Conservation (phyloP, 768 basidiomycete species). For the Roridomyces roridus region DNA sequence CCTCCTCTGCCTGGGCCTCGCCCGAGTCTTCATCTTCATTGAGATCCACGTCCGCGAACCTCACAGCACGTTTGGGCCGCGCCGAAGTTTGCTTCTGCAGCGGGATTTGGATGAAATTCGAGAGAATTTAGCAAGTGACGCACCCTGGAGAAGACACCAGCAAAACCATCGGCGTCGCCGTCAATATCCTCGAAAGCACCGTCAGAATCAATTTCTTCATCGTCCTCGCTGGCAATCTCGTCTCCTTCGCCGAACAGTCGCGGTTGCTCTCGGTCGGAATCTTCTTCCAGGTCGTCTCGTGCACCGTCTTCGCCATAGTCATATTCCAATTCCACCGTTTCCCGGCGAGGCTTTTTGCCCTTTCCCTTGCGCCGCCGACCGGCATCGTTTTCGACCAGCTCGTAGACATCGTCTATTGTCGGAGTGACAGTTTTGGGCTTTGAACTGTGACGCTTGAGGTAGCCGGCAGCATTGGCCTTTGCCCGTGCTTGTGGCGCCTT, state of each 20-base stretch:
- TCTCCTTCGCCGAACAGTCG: constrained; percentile 62
- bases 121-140: constrained; percentile 20
- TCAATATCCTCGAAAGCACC: constrained; percentile 76
- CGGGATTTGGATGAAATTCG: constrained; percentile 8
- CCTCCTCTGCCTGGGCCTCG: constrained; percentile 49
- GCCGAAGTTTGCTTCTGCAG: constrained; percentile 28
- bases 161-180: constrained; percentile 77
- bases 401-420: constrained; percentile 22
- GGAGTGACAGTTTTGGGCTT: constrained; percentile 11
- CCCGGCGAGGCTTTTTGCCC: constrained; percentile 18
- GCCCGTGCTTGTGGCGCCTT: constrained; percentile 7
- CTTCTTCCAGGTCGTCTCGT: not conserved
- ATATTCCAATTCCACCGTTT: constrained; percentile 19
- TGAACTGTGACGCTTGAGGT: constrained; percentile 18
- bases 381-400: constrained; percentile 18
- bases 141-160: constrained; percentile 63
- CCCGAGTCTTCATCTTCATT: constrained; percentile 59
- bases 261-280: constrained; percentile 29
- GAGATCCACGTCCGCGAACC: constrained; percentile 65
- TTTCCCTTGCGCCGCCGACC: constrained; percentile 14
- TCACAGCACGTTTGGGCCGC: constrained; percentile 40
- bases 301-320: constrained; percentile 24
- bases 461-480: constrained; percentile 23
- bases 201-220: constrained; percentile 88
- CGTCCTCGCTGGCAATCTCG: constrained; percentile 70